phyloP scores from a whole-genome alignment of 192 early-diverging fungal genomes.

The Coemansia sp. region DNA sequence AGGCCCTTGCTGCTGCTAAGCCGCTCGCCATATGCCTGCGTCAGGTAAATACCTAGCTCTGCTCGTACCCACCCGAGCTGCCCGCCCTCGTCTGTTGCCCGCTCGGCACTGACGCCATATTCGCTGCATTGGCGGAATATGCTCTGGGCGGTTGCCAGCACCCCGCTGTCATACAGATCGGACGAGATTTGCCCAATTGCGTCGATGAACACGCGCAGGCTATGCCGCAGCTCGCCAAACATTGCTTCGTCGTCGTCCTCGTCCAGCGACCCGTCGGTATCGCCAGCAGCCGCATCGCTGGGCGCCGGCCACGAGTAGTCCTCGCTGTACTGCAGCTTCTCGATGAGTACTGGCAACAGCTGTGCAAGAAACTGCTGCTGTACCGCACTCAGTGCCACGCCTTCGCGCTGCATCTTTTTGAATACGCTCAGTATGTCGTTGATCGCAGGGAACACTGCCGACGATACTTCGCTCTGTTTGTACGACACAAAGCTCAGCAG shows the following conservation, averaged over 20 bases:
- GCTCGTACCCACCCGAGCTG: slow-evolving; percentile 51
- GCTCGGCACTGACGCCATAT: slow-evolving; percentile 43
- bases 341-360: slow-evolving; percentile 57
- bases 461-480: slow-evolving; percentile 79
- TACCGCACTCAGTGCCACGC: slow-evolving; percentile 13
- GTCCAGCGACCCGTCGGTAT: slow-evolving; percentile 64
- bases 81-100: slow-evolving; percentile 23
- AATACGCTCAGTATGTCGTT: slow-evolving; percentile 65
- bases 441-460: slow-evolving; percentile 72
- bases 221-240: slow-evolving; percentile 53
- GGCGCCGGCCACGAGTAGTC: slow-evolving; percentile 64
- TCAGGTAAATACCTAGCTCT: slow-evolving; percentile 45
- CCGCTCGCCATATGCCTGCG: slow-evolving; percentile 48
- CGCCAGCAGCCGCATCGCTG: slow-evolving; percentile 20
- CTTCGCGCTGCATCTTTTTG: slow-evolving; percentile 52
- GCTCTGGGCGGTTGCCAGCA: slow-evolving; percentile 30
- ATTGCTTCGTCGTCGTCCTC: slow-evolving; percentile 65
- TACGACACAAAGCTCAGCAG: slow-evolving; percentile 75
- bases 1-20: slow-evolving; percentile 44
- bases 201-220: slow-evolving; percentile 66
- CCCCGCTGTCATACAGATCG: slow-evolving; percentile 33
- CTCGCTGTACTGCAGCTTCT: slow-evolving; percentile 89
- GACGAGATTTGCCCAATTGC: slow-evolving; percentile 66
- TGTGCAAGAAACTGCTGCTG: slow-evolving; percentile 33
- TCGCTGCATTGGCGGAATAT: slow-evolving; percentile 50